Base-by-base conservation (phyloP, 1,139 yeast species). In the Debaryomyces sp. region DNA sequence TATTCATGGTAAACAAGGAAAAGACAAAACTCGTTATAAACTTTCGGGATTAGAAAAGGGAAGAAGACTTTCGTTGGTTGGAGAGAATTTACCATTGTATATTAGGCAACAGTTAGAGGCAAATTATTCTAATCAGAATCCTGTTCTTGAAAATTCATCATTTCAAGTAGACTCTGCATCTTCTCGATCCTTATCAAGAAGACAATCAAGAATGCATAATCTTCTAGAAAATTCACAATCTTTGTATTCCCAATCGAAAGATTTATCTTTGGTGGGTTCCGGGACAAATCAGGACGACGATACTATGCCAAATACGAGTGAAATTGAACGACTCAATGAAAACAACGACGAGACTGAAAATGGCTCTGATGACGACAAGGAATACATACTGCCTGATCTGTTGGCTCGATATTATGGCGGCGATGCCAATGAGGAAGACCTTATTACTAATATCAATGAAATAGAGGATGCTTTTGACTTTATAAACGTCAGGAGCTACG, bases 301-400 rank as follows among this genome's bases (percentile, higher is more conserved):
- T 27, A 41, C 26, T 8, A 39, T 39, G 22, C 12, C 36, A 21
- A 34, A 46, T 7, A 23, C 18, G 9, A 34, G 29, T 17, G 46
- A 22, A 30, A 17, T 13, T 17, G 40, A 24, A n/a, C 33, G 32
- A n/a, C 26, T 36, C 8, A 22, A 15, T n/a, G 43, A 37, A n/a
- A 30, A 32, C 36, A 53, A 47, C 24, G 51, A 51, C 18, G 55
- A 54, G 24, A 54, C 62, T n/a, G 65, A 59, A 15, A 51, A 47
- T 12, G 49, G 49, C 1, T 45, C 44, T 1, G 70, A 65, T 10
- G 59, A 59, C 27, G 75, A 73, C 43, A 66, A 62, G 46, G 78
- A 73, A 51, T 74, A 75, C 51, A 67, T 73, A 23, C 77, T 70
- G 76, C 78, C 80, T 2, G 66, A 65, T 40, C 74, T 70, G 74